Evolutionary conservation across 2,329 filamentous ascomycete genomes (phyloP).

Genomic region (Cladobotryum protrusum): DNA sequence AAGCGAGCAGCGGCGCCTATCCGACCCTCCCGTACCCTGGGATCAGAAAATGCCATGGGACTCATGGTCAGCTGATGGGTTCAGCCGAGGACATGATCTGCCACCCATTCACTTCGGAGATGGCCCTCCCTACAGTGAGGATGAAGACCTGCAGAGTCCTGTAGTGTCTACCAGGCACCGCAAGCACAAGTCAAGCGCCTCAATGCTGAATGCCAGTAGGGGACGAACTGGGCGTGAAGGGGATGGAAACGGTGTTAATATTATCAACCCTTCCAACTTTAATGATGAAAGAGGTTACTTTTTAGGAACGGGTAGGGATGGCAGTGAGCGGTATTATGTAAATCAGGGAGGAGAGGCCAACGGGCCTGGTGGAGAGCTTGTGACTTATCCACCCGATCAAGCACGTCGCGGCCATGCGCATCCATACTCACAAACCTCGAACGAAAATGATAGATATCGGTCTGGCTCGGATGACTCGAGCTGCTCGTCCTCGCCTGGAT

Average conservation of each 20-base stretch:
- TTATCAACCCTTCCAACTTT: conserved; percentile 44
- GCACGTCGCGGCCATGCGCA: conserved; percentile 49
- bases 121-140: conserved; percentile 89
- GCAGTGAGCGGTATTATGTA: conserved; percentile 68
- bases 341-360: conserved; percentile 63
- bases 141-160: conserved; percentile 89
- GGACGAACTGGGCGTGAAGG: conserved; percentile 42
- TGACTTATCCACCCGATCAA: conserved; percentile 68
- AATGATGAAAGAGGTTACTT: conserved; percentile 61
- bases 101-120: conserved; percentile 80
- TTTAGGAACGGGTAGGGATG: conserved; percentile 60
- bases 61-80: conserved; percentile 46
- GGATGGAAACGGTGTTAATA: conserved; percentile 32
- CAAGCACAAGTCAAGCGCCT: conserved; percentile 70
- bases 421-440: conserved; percentile 37
- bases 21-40: conserved; percentile 73
- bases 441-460: conserved; percentile 46
- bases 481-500: conserved; percentile 52
- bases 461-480: conserved; percentile 54
- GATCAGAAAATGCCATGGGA: conserved; percentile 61
- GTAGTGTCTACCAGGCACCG: conserved; percentile 80
- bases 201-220: conserved; percentile 36
- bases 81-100: conserved; percentile 62
- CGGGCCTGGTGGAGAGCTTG: conserved; percentile 71
- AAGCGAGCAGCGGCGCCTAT: conserved; percentile 74